phyloP scores from a whole-genome alignment of 345 rosid species.

The Turritis glabra region DNA sequence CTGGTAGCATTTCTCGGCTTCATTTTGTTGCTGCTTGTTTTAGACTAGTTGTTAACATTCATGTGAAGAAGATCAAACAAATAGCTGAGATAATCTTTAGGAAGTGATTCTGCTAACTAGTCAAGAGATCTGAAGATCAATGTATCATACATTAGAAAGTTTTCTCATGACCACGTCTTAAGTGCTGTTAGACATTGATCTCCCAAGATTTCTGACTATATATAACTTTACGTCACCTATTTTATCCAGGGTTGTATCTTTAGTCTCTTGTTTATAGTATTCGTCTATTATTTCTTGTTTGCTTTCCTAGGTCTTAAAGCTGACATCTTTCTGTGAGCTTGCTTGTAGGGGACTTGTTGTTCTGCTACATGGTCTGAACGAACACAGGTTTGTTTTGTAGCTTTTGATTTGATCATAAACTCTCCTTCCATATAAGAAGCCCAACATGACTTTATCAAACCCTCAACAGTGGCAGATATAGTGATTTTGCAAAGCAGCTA shows the following conservation, averaged over 20 bases:
- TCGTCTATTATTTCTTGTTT: neutral
- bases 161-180: conserved; percentile 6
- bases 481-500: conserved; percentile 78
- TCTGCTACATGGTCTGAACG: conserved; percentile 87
- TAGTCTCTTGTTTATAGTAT: neutral
- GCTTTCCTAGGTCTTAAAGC: conserved; percentile 21
- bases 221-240: neutral
- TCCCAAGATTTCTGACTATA: neutral
- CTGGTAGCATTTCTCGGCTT: neutral
- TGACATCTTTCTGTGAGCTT: conserved; percentile 26
- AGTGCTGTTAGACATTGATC: neutral
- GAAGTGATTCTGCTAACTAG: neutral
- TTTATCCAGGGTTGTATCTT: neutral
- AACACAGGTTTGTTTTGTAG: conserved; percentile 69
- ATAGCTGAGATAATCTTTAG: neutral
- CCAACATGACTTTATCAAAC: conserved; percentile 14
- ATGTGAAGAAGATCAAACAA: conserved; percentile 17
- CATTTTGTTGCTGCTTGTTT: neutral
- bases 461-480: conserved; percentile 73
- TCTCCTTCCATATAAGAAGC: neutral
- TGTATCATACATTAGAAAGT: neutral
- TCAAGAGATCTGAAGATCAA: conserved; percentile 15
- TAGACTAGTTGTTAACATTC: neutral
- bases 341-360: conserved; percentile 76
- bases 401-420: conserved; percentile 11